A percentile compares a stretch with the other conserved stretches of the same genome.
Evolutionary conservation across 1,139 yeast species (phyloP).

Genomic region (Petasospora fabianii): DNA sequence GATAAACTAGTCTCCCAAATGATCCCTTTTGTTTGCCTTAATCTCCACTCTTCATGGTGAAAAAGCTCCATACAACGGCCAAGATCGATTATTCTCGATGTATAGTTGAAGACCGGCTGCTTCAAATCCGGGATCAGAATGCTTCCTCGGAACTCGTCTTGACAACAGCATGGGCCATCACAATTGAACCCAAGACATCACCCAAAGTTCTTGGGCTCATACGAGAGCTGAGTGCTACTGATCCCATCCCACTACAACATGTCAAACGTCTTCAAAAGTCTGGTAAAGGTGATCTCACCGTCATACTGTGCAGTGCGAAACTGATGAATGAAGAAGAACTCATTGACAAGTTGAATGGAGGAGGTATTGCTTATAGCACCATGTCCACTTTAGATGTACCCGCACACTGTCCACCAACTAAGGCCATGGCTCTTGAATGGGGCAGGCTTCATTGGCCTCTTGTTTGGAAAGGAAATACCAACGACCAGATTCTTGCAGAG

Average conservation of each 20-base stretch:
- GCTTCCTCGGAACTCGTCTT: conserved; percentile 34
- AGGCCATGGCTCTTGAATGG: conserved; percentile 64
- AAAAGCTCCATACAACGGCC: conserved; percentile 30
- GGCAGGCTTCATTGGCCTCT: conserved; percentile 74
- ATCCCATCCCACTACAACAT: conserved; percentile 40
- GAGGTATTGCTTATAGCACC: conserved; percentile 25
- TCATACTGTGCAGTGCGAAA: conserved; percentile 33
- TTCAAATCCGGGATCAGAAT: conserved; percentile 42
- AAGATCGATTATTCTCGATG: conserved; percentile 48
- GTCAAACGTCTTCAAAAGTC: conserved; percentile 38
- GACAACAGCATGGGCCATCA: conserved; percentile 54
- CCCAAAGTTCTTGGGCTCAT: conserved; percentile 16
- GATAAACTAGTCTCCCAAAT: background rate
- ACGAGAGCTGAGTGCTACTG: conserved; percentile 25
- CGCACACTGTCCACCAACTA: conserved; percentile 53
- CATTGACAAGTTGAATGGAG: conserved; percentile 15
- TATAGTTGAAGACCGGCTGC: conserved; percentile 43
- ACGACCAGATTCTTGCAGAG: conserved; percentile 64
- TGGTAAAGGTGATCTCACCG: conserved; percentile 26
- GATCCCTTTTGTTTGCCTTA: background rate
- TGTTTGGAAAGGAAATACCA: conserved; percentile 91
- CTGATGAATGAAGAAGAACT: conserved; percentile 22
- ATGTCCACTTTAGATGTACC: conserved; percentile 41
- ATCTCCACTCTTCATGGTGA: conserved; percentile 31
- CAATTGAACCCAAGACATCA: conserved; percentile 43